Evolutionary conservation across 495 filamentous ascomycete genomes (phyloP).

Genomic region (Penicillium coprophilum): DNA sequence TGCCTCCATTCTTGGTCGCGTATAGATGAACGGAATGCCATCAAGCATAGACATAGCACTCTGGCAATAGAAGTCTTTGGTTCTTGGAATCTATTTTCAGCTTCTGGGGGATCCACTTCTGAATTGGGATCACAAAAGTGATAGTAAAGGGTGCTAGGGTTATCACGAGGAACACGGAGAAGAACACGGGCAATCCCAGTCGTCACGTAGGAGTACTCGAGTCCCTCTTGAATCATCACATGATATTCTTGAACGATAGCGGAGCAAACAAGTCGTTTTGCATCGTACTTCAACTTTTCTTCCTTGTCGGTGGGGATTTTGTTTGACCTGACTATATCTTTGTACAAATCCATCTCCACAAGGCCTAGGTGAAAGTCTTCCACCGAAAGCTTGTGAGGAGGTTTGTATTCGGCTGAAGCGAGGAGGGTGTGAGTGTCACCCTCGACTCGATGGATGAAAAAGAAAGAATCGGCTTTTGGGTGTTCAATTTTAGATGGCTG

Average conservation of each 20-base stretch:
- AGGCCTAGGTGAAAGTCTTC: constrained; percentile 30
- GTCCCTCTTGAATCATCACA: constrained; percentile 33
- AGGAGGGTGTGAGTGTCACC: constrained; percentile 24
- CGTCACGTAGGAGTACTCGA: constrained; percentile 33
- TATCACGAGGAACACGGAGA: constrained; percentile 32
- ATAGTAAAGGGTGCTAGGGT: constrained; percentile 25
- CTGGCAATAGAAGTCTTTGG: constrained; percentile 24
- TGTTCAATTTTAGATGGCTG: constrained; percentile 4
- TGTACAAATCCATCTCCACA: constrained; percentile 23
- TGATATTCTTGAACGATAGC: constrained; percentile 31
- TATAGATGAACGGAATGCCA: constrained; percentile 23
- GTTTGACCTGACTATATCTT: constrained; percentile 20
- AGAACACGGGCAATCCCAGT: constrained; percentile 33
- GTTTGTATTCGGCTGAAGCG: constrained; percentile 36
- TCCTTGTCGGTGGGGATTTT: background rate
- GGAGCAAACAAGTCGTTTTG: constrained; percentile 20
- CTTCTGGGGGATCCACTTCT: too few species aligned
- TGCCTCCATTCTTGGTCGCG: constrained; percentile 37
- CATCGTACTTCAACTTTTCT: constrained; percentile 27
- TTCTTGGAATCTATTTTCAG: background rate
- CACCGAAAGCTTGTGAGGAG: constrained; percentile 36
- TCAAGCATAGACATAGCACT: constrained; percentile 31
- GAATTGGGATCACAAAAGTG: constrained; percentile 33
- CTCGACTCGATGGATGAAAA: constrained; percentile 25
- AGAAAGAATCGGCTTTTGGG: constrained; percentile 23